Base-by-base conservation (phyloP, 2,329 filamentous ascomycete genomes). In the Tolypocladium cylindrosporum region DNA sequence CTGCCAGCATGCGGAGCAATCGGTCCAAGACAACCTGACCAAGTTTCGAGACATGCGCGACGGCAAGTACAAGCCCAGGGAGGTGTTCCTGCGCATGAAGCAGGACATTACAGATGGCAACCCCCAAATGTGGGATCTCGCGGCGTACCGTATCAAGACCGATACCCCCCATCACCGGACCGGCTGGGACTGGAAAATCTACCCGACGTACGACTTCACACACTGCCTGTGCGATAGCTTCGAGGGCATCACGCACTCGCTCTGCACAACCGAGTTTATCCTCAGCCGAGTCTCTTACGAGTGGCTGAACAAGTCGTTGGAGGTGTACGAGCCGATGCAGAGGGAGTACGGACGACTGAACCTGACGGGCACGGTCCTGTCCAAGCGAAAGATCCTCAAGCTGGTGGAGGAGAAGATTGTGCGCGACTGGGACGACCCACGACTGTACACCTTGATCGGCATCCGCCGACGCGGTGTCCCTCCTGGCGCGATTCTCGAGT, bases 91-190 rank as follows among this genome's bases (percentile, higher is more conserved):
- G 56, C 86, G 93, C 61, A 97, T 97, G 92, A 96, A 96, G 77
- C 90, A 96, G 79, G 83, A 91, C 62, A 90, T 90, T 61, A 83
- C 84, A 55, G 87, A 88, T 65, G 87, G 88, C 37, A 97, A 97
- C 71, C 91, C 92, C 8, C 90, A 96, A 73, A 92, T 96, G 89
- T 97, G 93, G 93, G 93, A 97, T 77, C 75, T 96, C 57, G 89
- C 90, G 2, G 93, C 93, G 19, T 97, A 96, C 73, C 85, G 93
- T 60, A 87, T 97, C 61, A 83, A 88, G 66, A 85, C 89, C 48
- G 75, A 83, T 59, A 79, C 79, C 60, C 80, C 85, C 50, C 91
- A 96, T 70, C 85, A 90, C 72, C 83, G 90, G 41, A 96, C 92
- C 0, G 90, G 89, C 37, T 78, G 83, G 62, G 85, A 88, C 68